These are phyloP conservation scores for Spatholobus suberectus DNA, from an alignment of 306 rosid genomes.

Conservation along the genomic window DNA sequence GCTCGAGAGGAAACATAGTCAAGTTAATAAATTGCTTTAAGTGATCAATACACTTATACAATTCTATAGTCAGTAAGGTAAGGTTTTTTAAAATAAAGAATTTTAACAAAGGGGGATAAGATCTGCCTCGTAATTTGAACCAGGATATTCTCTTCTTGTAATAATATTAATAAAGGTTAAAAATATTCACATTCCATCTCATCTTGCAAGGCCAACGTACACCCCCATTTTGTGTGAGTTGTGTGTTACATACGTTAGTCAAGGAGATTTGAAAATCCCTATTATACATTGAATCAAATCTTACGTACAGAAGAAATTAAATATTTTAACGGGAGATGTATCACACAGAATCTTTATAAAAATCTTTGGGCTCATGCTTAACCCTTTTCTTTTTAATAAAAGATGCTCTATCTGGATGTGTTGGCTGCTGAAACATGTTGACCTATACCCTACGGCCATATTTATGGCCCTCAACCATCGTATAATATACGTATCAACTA, in stretches of 20 bases:
- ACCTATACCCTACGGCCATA: too few relatives aligned
- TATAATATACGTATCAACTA: slow-evolving; percentile 23
- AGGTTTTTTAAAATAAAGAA: not conserved
- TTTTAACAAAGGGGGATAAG: slow-evolving; percentile 19
- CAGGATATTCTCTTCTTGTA: not conserved
- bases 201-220: not conserved
- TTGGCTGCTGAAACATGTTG: slow-evolving; percentile 16
- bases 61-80: slow-evolving; percentile 11
- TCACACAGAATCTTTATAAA: not conserved
- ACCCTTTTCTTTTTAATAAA: not conserved
- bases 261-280: slow-evolving; percentile 27
- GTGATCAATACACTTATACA: not conserved
- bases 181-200: slow-evolving; percentile 10
- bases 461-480: not conserved
- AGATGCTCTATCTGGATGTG: slow-evolving; percentile 7
- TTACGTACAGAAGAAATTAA: slow-evolving; percentile 21
- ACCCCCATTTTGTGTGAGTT: not conserved
- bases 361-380: slow-evolving; percentile 3
- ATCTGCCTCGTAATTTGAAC: slow-evolving; percentile 37
- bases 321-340: slow-evolving; percentile 23
- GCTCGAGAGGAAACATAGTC: not conserved
- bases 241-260: slow-evolving; percentile 8
- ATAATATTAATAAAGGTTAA: not conserved
- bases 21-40: not conserved
- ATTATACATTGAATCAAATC: slow-evolving; percentile 42